Conservation (phyloP, 1,284 basidiomycete genomes). For the Xerocomus amazonicus region DNA sequence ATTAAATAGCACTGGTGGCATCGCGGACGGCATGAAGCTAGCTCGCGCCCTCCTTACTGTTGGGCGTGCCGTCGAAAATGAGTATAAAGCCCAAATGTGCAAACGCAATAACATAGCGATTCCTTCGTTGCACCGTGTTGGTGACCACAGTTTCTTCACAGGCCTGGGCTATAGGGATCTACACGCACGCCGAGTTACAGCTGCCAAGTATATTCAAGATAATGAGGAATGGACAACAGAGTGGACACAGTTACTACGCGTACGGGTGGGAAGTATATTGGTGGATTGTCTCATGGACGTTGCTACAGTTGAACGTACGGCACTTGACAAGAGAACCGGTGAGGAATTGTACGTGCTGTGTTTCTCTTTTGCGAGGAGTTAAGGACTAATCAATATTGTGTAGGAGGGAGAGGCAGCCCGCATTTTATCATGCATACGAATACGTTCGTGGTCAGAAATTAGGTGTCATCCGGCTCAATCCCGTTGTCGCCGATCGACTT, state of each 20-base stretch:
- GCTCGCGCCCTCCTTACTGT: slow-evolving; percentile 80
- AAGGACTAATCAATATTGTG: neutral
- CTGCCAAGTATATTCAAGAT: slow-evolving; percentile 62
- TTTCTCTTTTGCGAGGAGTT: neutral
- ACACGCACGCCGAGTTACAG: slow-evolving; percentile 56
- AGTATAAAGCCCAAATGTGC: slow-evolving; percentile 84
- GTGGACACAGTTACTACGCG: slow-evolving; percentile 79
- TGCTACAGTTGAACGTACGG: slow-evolving; percentile 72
- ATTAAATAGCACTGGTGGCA: slow-evolving; percentile 72
- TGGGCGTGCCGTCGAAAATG: slow-evolving; percentile 84
- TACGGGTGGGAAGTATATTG: slow-evolving; percentile 81
- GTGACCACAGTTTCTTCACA: slow-evolving; percentile 52
- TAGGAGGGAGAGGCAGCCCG: slow-evolving; percentile 82
- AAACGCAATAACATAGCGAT: slow-evolving; percentile 60
- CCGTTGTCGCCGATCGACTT: slow-evolving; percentile 74
- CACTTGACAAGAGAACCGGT: slow-evolving; percentile 52
- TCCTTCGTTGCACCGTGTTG: slow-evolving; percentile 37
- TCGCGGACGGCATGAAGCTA: slow-evolving; percentile 87
- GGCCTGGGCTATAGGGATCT: slow-evolving; percentile 54
- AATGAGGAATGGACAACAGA: slow-evolving; percentile 70
- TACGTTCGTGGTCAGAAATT: slow-evolving; percentile 90
- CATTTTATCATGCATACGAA: slow-evolving; percentile 92
- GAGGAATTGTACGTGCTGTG: slow-evolving; percentile 50
- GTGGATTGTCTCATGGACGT: slow-evolving; percentile 83
- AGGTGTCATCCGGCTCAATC: slow-evolving; percentile 88